These are phyloP conservation scores for Cladosporium sp. DNA, from an alignment of 2,329 filamentous ascomycete species.

Conservation along the genomic window DNA sequence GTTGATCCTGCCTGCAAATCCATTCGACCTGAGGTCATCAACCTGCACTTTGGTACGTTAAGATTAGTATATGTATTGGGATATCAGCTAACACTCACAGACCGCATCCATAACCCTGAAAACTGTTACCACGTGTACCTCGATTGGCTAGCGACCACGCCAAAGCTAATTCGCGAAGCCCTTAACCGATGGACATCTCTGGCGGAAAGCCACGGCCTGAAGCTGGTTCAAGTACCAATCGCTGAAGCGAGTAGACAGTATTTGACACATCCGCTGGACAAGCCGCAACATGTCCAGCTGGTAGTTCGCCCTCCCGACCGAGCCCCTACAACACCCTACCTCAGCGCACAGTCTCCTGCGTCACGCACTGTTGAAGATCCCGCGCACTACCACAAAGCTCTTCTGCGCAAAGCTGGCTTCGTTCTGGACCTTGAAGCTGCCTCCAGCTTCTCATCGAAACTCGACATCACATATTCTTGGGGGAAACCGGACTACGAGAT, in stretches of 20 bases:
- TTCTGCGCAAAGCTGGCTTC: conserved; percentile 84
- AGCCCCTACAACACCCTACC: conserved; percentile 59
- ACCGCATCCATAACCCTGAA: conserved; percentile 93
- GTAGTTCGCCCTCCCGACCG: conserved; percentile 63
- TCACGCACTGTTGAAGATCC: conserved; percentile 60
- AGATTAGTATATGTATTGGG: too few species aligned
- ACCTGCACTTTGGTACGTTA: conserved; percentile 70
- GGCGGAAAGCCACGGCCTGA: conserved; percentile 80
- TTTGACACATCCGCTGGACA: conserved; percentile 78
- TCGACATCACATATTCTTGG: conserved; percentile 92
- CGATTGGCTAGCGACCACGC: conserved; percentile 96
- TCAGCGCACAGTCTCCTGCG: conserved; percentile 62
- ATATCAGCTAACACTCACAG: conserved; percentile 37
- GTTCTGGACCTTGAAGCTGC: conserved; percentile 89
- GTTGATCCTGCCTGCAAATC: conserved; percentile 84
- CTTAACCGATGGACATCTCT: conserved; percentile 81
- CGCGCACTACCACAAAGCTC: conserved; percentile 79
- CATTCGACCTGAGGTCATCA: conserved; percentile 84
- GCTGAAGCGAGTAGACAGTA: conserved; percentile 75
- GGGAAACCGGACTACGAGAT: conserved; percentile 81
- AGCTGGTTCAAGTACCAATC: conserved; percentile 89
- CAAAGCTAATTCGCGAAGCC: conserved; percentile 90
- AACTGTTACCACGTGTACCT: conserved; percentile 97
- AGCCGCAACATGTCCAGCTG: conserved; percentile 70
- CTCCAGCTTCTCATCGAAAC: conserved; percentile 72